Evolutionary conservation across 2,329 filamentous ascomycete genomes (phyloP).

Genomic region (Ceratocystis papillata): DNA sequence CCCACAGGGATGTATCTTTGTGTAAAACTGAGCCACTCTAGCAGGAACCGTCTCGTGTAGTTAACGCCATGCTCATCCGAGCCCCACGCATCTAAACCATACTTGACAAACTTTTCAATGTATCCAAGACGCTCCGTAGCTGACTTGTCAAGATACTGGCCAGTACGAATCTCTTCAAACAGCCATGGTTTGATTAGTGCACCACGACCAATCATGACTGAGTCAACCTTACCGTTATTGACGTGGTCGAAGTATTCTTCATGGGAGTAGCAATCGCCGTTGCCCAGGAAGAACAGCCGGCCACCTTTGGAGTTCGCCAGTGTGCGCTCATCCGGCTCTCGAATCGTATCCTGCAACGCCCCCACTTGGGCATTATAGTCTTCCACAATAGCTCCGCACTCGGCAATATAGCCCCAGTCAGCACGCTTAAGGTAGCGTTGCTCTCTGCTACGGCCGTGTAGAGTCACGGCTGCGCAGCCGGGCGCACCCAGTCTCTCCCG

Average conservation of each 20-base stretch:
- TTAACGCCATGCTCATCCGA: constrained; percentile 90
- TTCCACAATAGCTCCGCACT: constrained; percentile 77
- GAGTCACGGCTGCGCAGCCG: constrained; percentile 86
- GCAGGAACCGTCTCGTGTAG: constrained; percentile 78
- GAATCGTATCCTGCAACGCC: constrained; percentile 60
- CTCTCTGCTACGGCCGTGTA: constrained; percentile 87
- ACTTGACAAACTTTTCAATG: constrained; percentile 79
- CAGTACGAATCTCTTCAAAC: constrained; percentile 87
- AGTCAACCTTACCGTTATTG: constrained; percentile 67
- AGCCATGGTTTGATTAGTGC: constrained; percentile 97
- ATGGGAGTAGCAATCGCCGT: constrained; percentile 93
- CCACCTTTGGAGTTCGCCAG: constrained; percentile 54
- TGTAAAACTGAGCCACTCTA: constrained; percentile 92
- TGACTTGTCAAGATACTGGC: constrained; percentile 92
- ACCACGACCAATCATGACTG: constrained; percentile 94
- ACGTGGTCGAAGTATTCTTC: constrained; percentile 74
- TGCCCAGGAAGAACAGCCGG: constrained; percentile 83
- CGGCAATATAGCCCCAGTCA: constrained; percentile 92
- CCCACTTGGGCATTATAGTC: constrained; percentile 61
- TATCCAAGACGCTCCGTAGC: constrained; percentile 74
- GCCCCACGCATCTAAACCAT: constrained; percentile 89
- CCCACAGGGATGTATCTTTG: constrained; percentile 87
- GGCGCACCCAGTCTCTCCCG: constrained; percentile 59
- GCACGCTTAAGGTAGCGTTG: constrained; percentile 85
- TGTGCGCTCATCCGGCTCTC: constrained; percentile 64